Evolutionary conservation across 2,329 filamentous ascomycete species (phyloP).

Genomic region (Dactylella cylindrospora): DNA sequence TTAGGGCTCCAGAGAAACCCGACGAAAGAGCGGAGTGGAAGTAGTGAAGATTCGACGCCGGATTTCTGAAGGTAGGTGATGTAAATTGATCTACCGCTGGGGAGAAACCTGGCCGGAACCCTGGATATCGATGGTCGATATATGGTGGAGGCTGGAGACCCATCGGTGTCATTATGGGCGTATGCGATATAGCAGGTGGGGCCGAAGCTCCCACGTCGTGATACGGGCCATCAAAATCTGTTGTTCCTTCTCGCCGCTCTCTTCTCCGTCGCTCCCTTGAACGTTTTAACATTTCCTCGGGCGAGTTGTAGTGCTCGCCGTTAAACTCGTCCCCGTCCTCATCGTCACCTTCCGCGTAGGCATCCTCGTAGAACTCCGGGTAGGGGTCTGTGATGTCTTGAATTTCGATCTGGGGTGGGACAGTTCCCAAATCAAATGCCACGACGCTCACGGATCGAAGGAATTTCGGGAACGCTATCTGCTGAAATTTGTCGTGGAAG

Average conservation of each 20-base stretch:
- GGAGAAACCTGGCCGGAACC: conserved; percentile 43
- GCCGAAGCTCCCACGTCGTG: conserved; percentile 15
- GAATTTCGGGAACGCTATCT: conserved; percentile 86
- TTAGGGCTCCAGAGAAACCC: conserved; percentile 73
- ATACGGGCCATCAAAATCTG: conserved; percentile 27
- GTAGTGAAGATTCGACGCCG: conserved; percentile 72
- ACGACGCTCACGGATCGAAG: conserved; percentile 95
- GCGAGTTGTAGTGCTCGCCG: conserved; percentile 48
- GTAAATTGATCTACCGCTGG: conserved; percentile 47
- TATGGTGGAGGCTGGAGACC: conserved; percentile 37
- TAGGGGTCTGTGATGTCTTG: conserved; percentile 97
- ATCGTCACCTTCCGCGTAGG: conserved; percentile 64
- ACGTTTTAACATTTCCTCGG: conserved; percentile 48
- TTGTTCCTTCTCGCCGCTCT: conserved; percentile 48
- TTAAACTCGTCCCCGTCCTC: conserved; percentile 56
- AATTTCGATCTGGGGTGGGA: conserved; percentile 81
- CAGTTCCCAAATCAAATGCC: conserved; percentile 84
- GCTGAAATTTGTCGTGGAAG: conserved; percentile 93
- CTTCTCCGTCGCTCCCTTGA: conserved; percentile 50
- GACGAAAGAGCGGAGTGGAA: conserved; percentile 75
- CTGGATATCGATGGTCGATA: conserved; percentile 41
- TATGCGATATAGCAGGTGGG: conserved; percentile 27
- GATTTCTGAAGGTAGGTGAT: conserved; percentile 22
- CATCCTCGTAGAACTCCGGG: conserved; percentile 91
- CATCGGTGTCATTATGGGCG: conserved; percentile 24